A percentile compares a stretch with the other conserved stretches of the same genome.
phyloP scores from a whole-genome alignment of 1,284 basidiomycete genomes.

The Rhodotorula sp. region DNA sequence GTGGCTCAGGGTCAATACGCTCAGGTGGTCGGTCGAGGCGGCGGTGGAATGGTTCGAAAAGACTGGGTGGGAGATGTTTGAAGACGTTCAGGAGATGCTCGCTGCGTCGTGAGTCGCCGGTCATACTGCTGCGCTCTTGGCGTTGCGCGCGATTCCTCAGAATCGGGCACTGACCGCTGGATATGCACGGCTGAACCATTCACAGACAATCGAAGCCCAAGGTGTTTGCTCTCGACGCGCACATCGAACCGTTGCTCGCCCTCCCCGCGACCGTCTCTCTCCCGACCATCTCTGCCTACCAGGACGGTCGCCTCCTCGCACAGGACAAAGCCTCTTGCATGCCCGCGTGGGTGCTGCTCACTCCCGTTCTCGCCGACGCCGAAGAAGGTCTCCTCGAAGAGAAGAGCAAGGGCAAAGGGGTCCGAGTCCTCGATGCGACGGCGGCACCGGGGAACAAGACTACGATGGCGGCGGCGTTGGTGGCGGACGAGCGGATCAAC shows the following conservation, averaged over 20 bases:
- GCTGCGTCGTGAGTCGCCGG: conserved; percentile 27
- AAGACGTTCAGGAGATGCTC: conserved; percentile 35
- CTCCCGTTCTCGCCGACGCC: conserved; percentile 52
- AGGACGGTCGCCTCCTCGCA: conserved; percentile 75
- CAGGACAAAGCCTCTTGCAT: conserved; percentile 99
- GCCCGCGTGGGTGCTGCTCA: conserved; percentile 74
- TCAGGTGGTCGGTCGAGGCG: conserved; percentile 62
- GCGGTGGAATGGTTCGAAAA: conserved; percentile 54
- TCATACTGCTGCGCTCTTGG: no score
- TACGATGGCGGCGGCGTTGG: conserved; percentile 82
- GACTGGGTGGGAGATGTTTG: conserved; percentile 40
- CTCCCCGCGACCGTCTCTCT: conserved; percentile 55
- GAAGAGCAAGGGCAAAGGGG: conserved; percentile 14
- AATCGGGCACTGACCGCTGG: background rate
- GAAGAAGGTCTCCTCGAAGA: conserved; percentile 12
- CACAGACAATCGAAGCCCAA: conserved; percentile 52
- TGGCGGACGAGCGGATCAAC: conserved; percentile 55
- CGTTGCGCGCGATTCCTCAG: no score
- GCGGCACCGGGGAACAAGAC: conserved; percentile 99
- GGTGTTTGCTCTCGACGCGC: conserved; percentile 68
- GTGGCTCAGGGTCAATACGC: conserved; percentile 72
- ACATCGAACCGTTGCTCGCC: conserved; percentile 59
- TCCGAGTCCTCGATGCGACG: conserved; percentile 81
- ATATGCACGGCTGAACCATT: no score
- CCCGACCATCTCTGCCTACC: conserved; percentile 55